phyloP scores from a whole-genome alignment of 192 early-diverging fungal species.

The Backusella sp. region DNA sequence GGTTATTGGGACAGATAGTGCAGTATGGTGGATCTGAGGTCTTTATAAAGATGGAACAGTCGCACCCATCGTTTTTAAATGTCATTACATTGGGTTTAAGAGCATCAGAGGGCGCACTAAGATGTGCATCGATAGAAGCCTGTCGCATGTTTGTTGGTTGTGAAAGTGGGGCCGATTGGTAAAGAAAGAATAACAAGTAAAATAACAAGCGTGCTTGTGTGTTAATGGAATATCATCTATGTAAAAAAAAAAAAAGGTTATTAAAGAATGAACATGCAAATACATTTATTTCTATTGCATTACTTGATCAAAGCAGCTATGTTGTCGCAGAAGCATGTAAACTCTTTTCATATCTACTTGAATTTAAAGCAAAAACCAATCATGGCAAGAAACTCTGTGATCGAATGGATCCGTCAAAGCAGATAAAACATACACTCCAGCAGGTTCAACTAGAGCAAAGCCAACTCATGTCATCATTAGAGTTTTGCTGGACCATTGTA shows the following conservation, averaged over 20 bases:
- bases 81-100: not conserved
- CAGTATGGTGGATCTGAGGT: not conserved
- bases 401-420: constrained; percentile 35
- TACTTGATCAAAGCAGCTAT: constrained; percentile 48
- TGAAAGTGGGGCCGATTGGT: constrained; percentile 12
- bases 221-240: not conserved
- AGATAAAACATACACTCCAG: constrained; percentile 33
- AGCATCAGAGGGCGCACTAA: constrained; percentile 19
- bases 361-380: constrained; percentile 26
- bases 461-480: constrained; percentile 39
- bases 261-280: constrained; percentile 30
- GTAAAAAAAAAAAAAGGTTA: constrained; percentile 30
- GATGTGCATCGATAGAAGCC: constrained; percentile 25
- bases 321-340: constrained; percentile 42
- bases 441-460: constrained; percentile 30
- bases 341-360: constrained; percentile 41
- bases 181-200: not conserved
- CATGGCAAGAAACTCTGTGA: constrained; percentile 25
- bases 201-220: not conserved
- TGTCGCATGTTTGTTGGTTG: constrained; percentile 16
- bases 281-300: constrained; percentile 32
- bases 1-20: constrained; percentile 23
- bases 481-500: constrained; percentile 46
- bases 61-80: constrained; percentile 1
- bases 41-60: not conserved